These are phyloP conservation scores for Populus hybrid DNA, from an alignment of 441 rosid species.

Conservation along the genomic window DNA sequence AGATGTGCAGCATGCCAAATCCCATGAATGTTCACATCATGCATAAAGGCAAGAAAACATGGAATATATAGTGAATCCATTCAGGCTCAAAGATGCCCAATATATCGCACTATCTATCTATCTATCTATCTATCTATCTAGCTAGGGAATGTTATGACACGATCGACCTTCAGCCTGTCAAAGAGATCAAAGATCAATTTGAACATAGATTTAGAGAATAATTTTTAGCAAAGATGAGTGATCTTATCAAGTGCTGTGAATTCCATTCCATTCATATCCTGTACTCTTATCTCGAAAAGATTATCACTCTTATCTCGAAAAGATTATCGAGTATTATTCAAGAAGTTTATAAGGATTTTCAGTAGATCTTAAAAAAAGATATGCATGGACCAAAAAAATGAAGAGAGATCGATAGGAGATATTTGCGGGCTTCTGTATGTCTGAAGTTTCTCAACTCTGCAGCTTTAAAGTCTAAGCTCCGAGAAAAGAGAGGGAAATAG, in stretches of 20 bases:
- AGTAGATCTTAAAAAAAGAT: not conserved
- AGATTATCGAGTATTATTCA: not conserved
- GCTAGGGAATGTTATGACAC: not conserved
- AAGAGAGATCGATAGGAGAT: not conserved
- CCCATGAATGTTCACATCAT: no score
- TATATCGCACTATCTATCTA: not conserved
- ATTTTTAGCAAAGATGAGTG: not conserved
- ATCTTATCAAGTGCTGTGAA: not conserved
- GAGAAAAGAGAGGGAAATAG: no score
- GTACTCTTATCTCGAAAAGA: not conserved
- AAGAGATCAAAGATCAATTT: not conserved
- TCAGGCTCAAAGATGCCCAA: no score
- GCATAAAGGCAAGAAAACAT: not conserved
- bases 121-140: no score
- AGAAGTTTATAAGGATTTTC: not conserved
- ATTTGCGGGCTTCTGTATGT: not conserved
- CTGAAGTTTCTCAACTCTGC: no score
- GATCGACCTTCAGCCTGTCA: no score
- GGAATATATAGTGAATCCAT: no score
- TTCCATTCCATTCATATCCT: not conserved
- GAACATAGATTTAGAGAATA: not conserved
- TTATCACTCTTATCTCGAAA: no score
- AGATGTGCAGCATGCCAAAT: no score
- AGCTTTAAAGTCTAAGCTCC: no score
- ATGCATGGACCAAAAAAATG: not conserved